Conservation (phyloP, 148 eudicot genomes). For the Chenopodium suecicum region DNA sequence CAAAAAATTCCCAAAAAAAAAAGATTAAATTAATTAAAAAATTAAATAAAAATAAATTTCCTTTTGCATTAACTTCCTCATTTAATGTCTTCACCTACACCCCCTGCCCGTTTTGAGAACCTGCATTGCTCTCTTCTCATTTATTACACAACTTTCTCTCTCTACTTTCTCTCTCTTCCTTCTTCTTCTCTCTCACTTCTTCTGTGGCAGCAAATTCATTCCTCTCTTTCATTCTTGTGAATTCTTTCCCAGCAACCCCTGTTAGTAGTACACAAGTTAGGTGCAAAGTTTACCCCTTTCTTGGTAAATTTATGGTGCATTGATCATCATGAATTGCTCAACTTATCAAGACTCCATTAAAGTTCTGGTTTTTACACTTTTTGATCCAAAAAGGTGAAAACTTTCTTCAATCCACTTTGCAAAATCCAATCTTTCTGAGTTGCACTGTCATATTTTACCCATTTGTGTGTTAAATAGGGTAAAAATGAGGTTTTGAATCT, state of each 20-base stretch:
- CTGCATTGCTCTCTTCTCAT: constrained; percentile 34
- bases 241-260: neutral
- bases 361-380: neutral
- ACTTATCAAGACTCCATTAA: constrained; percentile 5
- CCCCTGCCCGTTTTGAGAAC: constrained; percentile 45
- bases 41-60: neutral
- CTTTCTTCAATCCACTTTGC: constrained; percentile 13
- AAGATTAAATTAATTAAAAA: too few species aligned
- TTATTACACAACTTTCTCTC: constrained; percentile 22
- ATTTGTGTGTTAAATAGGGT: neutral
- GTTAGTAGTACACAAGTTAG: constrained; percentile 23
- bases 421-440: constrained; percentile 10
- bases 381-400: constrained; percentile 22
- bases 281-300: constrained; percentile 14
- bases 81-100: constrained; percentile 79
- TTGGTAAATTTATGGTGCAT: constrained; percentile 7
- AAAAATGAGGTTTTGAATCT: constrained; percentile 16
- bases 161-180: constrained; percentile 29
- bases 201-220: constrained; percentile 28
- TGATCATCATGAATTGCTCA: constrained; percentile 2
- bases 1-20: constrained; percentile 10
- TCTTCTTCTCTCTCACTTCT: constrained; percentile 27
- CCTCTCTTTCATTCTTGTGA: constrained; percentile 27
- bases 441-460: neutral
- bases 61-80: constrained; percentile 60